Evolutionary conservation across 2,329 filamentous ascomycete species (phyloP), one percentile per base, ranked within the genome.

Genomic region (Aschersonia sp.): DNA sequence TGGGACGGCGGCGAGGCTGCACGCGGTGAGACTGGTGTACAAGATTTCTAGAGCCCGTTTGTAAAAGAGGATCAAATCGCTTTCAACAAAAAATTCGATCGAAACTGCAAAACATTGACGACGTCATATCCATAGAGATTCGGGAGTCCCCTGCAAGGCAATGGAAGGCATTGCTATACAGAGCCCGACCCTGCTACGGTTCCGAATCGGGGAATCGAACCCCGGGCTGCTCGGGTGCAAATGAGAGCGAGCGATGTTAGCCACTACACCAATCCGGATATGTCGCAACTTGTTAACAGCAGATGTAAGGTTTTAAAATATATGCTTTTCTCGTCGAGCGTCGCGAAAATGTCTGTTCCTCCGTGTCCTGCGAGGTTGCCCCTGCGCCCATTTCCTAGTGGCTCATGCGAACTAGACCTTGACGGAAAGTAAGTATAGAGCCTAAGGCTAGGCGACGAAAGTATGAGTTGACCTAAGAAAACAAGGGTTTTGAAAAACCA

Each of bases 11-110:
- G 63, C 60, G 10, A 61, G 60, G 6, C 40, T 7, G 29, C 29
- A 7, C 10, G 42, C 8, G 81, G 82, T 3, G 78, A 87, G 62
- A 87, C 83, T 22, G 83, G 83, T 0, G 63, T 87, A 29, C 83
- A 86, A 56, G 83, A 87, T 59, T 87, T 79, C 57, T 87, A 37
- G 35, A 12, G 8, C 4, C 12, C 35, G 12, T 22, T 22, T 22
- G 12, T 37, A 37, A 8, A 12, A 62, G 73, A 6, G 5, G 7
- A n/a, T 11, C 30, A 8, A 33, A 5, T 39, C 14, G 40, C 11
- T 2, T 2, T 22, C n/a, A 39, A 41, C 12, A 11, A 31, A 11
- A 2, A 12, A 1, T 37, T 37, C 3, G 4, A 8, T 37, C 4
- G 35, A 5, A 37, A 37, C 2, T 8, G 35, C 12, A 37, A 37